A percentile compares a stretch with the other conserved stretches of the same genome.
Conservation (phyloP, 2,329 filamentous ascomycete species). For the Aspergillus sp. region DNA sequence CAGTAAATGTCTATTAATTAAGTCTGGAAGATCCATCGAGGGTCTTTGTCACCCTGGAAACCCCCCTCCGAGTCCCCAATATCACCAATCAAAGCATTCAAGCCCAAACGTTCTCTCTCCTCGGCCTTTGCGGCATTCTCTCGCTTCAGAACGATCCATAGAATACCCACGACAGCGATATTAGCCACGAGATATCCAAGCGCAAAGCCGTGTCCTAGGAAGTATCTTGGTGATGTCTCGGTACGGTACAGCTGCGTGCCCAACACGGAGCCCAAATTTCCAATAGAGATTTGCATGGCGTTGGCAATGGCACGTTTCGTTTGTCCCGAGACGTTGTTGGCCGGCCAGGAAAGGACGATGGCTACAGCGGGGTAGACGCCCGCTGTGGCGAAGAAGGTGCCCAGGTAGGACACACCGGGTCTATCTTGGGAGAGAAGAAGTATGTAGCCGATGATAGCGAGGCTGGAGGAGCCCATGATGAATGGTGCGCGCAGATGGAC, state of each 20-base stretch:
- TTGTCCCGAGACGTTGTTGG: conserved; percentile 64
- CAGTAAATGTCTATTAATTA: conserved; percentile 16
- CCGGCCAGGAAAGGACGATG: conserved; percentile 61
- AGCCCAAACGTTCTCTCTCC: conserved; percentile 36
- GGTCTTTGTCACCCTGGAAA: conserved; percentile 57
- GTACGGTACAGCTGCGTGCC: conserved; percentile 64
- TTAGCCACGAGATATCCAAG: conserved; percentile 58
- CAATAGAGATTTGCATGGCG: conserved; percentile 66
- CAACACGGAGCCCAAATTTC: conserved; percentile 61
- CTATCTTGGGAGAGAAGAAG: conserved; percentile 50
- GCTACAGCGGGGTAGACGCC: conserved; percentile 62
- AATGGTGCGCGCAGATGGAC: conserved; percentile 55
- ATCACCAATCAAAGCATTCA: conserved; percentile 29
- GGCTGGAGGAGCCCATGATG: conserved; percentile 51
- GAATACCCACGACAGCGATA: conserved; percentile 44
- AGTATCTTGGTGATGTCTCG: conserved; percentile 54
- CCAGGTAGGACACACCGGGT: conserved; percentile 54
- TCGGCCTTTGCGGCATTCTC: conserved; percentile 53
- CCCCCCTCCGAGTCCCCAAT: conserved; percentile 45
- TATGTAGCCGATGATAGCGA: conserved; percentile 58
- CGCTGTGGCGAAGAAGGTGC: conserved; percentile 57
- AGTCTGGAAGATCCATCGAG: conserved; percentile 60
- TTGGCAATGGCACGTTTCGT: conserved; percentile 63
- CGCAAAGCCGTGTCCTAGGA: conserved; percentile 61
- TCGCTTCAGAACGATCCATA: conserved; percentile 50